These are phyloP conservation scores for Saccharomycopsis fibuligera DNA, from an alignment of 805 yeast genomes.

Conservation along the genomic window DNA sequence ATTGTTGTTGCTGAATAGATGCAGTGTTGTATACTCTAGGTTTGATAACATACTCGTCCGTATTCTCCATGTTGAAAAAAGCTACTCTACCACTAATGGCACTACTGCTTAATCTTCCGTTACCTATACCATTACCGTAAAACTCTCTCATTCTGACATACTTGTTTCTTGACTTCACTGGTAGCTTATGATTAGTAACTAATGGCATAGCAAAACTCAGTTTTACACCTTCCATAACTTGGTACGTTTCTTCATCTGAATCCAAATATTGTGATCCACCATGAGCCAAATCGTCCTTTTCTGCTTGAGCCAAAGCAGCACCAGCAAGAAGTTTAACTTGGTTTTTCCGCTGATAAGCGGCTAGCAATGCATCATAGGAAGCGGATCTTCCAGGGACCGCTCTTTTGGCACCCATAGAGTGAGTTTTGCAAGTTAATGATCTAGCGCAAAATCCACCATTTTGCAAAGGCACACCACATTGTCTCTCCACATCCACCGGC, in stretches of 20 bases:
- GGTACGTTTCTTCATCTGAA: constrained; percentile 90
- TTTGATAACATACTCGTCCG: constrained; percentile 54
- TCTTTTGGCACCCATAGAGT: constrained; percentile 97
- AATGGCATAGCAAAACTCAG: constrained; percentile 78
- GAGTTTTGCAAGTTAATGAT: constrained; percentile 93
- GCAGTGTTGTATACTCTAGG: constrained; percentile 36
- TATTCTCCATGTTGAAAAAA: constrained; percentile 63
- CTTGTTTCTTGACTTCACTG: constrained; percentile 62
- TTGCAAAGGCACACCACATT: constrained; percentile 92
- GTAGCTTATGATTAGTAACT: constrained; percentile 65
- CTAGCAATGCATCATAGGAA: constrained; percentile 81
- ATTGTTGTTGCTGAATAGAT: constrained; percentile 23
- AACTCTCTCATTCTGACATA: constrained; percentile 88
- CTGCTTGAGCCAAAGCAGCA: constrained; percentile 72
- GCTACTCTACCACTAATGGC: constrained; percentile 69
- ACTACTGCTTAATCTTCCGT: constrained; percentile 26
- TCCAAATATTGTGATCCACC: constrained; percentile 46
- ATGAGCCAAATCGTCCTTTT: constrained; percentile 57
- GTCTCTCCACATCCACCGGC: constrained; percentile 86
- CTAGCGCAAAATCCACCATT: constrained; percentile 96
- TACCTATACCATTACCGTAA: constrained; percentile 63
- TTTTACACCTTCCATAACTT: constrained; percentile 83
- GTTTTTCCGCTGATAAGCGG: constrained; percentile 86
- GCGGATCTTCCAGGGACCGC: constrained; percentile 92
- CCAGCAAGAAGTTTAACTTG: constrained; percentile 85